Conservation (phyloP, 495 filamentous ascomycete species). For the Trichoderma virens region DNA sequence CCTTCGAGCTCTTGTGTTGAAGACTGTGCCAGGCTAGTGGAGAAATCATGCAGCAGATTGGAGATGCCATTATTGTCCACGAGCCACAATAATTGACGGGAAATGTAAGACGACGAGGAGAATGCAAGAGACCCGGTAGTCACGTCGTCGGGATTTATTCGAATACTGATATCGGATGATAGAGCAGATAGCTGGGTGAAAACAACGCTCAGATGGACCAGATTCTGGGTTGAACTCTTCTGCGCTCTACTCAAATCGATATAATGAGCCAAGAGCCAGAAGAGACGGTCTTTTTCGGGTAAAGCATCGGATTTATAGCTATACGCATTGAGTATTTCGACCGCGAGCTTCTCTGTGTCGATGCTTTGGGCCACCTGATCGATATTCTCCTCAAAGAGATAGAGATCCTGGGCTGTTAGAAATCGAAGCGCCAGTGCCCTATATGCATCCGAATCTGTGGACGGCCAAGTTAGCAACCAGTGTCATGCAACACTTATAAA, state of each 20-base stretch:
- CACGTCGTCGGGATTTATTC: constrained; percentile 15
- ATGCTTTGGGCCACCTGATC: constrained; percentile 12
- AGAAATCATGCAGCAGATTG: background rate
- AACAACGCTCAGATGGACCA: constrained; percentile 17
- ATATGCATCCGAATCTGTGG: background rate
- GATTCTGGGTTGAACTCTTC: constrained; percentile 16
- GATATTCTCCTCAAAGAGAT: constrained; percentile 9
- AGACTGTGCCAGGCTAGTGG: constrained; percentile 1
- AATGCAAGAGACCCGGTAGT: background rate
- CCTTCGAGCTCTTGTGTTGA: constrained; percentile 1
- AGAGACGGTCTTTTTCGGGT: constrained; percentile 26
- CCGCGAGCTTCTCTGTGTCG: constrained; percentile 19
- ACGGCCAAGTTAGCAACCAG: background rate
- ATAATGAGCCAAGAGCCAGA: constrained; percentile 78
- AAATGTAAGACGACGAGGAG: constrained; percentile 49
- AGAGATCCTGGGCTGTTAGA: background rate
- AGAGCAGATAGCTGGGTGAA: constrained; percentile 21
- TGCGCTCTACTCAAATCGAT: constrained; percentile 60
- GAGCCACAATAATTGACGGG: constrained; percentile 52
- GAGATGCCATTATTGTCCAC: constrained; percentile 35
- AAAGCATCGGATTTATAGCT: constrained; percentile 15
- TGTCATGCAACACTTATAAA: background rate
- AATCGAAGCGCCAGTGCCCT: background rate
- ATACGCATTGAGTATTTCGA: background rate
- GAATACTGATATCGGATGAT: constrained; percentile 19